Conservation (phyloP, 2,329 filamentous ascomycete species). For the Penicillium hesseltinei region DNA sequence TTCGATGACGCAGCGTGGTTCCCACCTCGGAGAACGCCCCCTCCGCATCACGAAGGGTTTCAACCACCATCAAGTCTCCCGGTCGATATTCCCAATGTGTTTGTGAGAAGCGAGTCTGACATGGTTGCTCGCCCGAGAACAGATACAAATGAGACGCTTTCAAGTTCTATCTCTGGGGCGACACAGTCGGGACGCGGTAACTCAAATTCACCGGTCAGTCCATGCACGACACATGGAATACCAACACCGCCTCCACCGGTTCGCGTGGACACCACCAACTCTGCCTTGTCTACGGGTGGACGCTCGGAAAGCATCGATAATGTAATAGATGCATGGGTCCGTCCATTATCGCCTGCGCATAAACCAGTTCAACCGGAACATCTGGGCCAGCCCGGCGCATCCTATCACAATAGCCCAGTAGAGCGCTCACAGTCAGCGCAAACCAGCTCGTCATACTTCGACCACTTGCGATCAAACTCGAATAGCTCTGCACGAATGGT, state of each 20-base stretch:
- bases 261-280: constrained; percentile 33
- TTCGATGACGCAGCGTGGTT: constrained; percentile 38
- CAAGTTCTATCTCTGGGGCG: neutral
- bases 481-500: constrained; percentile 7
- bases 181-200: constrained; percentile 5
- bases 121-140: constrained; percentile 6
- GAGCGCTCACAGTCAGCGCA: constrained; percentile 14
- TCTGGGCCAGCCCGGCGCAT: constrained; percentile 10
- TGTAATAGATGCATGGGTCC: constrained; percentile 46
- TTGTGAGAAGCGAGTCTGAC: constrained; percentile 4
- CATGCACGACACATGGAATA: constrained; percentile 14
- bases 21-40: constrained; percentile 15
- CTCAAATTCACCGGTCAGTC: constrained; percentile 26
- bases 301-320: constrained; percentile 43
- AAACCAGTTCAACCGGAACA: constrained; percentile 15
- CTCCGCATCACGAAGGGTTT: constrained; percentile 8
- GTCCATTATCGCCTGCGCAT: constrained; percentile 31
- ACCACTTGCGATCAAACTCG: constrained; percentile 4
- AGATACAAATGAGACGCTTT: constrained; percentile 11
- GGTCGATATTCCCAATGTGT: constrained; percentile 3
- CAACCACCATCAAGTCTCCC: constrained; percentile 16
- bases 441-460: neutral
- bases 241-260: constrained; percentile 16
- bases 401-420: constrained; percentile 13
- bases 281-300: constrained; percentile 27